phyloP scores from a whole-genome alignment of 1,139 yeast species.

The Yamadazyma atlantica region DNA sequence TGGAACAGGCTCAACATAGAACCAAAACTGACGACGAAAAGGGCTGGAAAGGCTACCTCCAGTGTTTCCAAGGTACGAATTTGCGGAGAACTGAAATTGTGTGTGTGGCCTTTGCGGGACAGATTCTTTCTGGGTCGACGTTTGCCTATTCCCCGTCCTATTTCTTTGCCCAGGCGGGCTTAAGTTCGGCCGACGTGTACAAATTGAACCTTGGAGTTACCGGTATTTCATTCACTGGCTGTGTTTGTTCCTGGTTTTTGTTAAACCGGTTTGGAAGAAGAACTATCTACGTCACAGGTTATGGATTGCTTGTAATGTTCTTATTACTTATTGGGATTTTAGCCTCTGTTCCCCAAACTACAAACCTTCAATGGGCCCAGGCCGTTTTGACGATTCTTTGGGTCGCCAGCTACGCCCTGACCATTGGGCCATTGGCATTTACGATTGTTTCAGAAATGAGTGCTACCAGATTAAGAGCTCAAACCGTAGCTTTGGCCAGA shows the following conservation, averaged over 20 bases:
- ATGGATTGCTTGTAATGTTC: constrained; percentile 17
- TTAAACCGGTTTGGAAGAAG: constrained; percentile 22
- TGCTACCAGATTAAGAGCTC: constrained; percentile 25
- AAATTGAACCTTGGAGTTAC: constrained; percentile 28
- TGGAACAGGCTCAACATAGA: constrained; percentile 23
- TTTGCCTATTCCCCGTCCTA: constrained; percentile 26
- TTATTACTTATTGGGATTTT: constrained; percentile 48
- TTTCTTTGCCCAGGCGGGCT: constrained; percentile 25
- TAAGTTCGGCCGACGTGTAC: constrained; percentile 19
- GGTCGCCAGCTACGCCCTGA: constrained; percentile 24
- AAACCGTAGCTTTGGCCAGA: constrained; percentile 25
- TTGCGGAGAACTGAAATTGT: constrained; percentile 26
- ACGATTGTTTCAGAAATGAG: constrained; percentile 24
- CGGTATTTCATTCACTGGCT: constrained; percentile 23
- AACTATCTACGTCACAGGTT: constrained; percentile 25
- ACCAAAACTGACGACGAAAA: constrained; percentile 15
- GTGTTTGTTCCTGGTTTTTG: constrained; percentile 22
- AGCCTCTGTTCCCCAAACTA: constrained; percentile 26
- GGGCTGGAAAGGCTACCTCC: constrained; percentile 21
- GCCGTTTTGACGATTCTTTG: constrained; percentile 22
- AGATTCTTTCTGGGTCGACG: constrained; percentile 22
- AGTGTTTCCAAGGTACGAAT: constrained; percentile 25
- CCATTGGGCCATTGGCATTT: constrained; percentile 27
- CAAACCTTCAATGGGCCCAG: constrained; percentile 23
- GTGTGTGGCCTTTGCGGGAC: constrained; percentile 24